Conservation (phyloP, 805 yeast species). For the Ogataea polymorpha region DNA sequence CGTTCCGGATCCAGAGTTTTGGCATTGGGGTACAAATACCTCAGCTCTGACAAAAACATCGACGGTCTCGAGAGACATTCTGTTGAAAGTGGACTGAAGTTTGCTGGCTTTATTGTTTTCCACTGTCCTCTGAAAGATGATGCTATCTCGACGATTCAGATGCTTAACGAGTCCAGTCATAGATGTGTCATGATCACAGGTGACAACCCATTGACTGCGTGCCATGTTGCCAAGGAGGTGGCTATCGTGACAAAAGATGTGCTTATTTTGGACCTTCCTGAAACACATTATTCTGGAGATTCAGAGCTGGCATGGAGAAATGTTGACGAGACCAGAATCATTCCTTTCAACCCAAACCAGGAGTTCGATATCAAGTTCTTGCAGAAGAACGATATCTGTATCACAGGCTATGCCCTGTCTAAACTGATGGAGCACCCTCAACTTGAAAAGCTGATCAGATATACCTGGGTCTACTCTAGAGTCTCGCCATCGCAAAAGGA, state of each 20-base stretch:
- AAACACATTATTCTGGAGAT: constrained; percentile 52
- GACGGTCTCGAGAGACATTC: constrained; percentile 67
- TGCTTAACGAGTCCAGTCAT: constrained; percentile 93
- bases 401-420: constrained; percentile 87
- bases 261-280: constrained; percentile 82
- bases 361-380: constrained; percentile 56
- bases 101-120: constrained; percentile 94
- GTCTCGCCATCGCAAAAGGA: constrained; percentile 97
- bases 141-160: constrained; percentile 83
- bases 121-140: constrained; percentile 95
- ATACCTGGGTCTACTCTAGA: constrained; percentile 96
- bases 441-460: constrained; percentile 68
- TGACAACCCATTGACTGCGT: constrained; percentile 97
- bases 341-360: constrained; percentile 62
- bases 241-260: constrained; percentile 80
- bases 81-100: constrained; percentile 69
- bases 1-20: constrained; percentile 95
- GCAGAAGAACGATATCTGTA: constrained; percentile 75
- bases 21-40: constrained; percentile 84
- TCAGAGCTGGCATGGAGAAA: constrained; percentile 78
- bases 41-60: constrained; percentile 46
- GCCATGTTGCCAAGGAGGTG: constrained; percentile 94
- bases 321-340: constrained; percentile 68
- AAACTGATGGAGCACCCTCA: constrained; percentile 66
- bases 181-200: constrained; percentile 98